These are phyloP conservation scores for Aspergillus campestris DNA, from an alignment of 495 filamentous ascomycete genomes.

Conservation along the genomic window DNA sequence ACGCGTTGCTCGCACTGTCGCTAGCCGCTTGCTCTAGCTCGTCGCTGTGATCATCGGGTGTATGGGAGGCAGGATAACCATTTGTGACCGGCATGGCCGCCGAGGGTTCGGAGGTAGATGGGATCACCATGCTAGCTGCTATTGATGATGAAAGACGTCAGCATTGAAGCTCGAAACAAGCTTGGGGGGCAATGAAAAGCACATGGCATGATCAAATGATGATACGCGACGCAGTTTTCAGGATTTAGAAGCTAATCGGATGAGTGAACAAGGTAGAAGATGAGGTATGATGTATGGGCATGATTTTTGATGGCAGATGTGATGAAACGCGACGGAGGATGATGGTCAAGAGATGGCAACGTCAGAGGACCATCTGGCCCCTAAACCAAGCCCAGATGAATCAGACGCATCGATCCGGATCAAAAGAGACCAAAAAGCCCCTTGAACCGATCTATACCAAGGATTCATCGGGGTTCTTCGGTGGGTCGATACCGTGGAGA, in stretches of 20 bases:
- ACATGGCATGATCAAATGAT: conserved; percentile 16
- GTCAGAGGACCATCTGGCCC: conserved; percentile 13
- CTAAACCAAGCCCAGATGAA: conserved; percentile 14
- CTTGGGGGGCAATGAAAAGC: conserved; percentile 9
- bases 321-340: conserved; percentile 31
- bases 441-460: conserved; percentile 7
- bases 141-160: conserved; percentile 30
- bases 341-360: conserved; percentile 14
- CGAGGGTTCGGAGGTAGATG: conserved; percentile 36
- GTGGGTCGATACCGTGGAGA: conserved; percentile 44
- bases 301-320: conserved; percentile 37
- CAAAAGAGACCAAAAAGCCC: conserved; percentile 6
- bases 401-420: conserved; percentile 12
- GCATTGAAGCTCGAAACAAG: conserved; percentile 36
- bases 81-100: conserved; percentile 37
- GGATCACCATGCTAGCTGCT: conserved; percentile 48
- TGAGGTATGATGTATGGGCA: conserved; percentile 29
- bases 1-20: conserved; percentile 46
- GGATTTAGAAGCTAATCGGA: conserved; percentile 18
- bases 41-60: conserved; percentile 26
- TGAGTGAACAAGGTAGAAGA: conserved; percentile 21
- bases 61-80: conserved; percentile 38
- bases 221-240: conserved; percentile 29
- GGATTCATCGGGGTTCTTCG: conserved; percentile 19
- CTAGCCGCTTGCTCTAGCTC: conserved; percentile 31